A percentile compares a stretch with the other conserved stretches of the same genome.
Evolutionary conservation across 495 filamentous ascomycete genomes (phyloP).

Genomic region (Extremus antarcticus): DNA sequence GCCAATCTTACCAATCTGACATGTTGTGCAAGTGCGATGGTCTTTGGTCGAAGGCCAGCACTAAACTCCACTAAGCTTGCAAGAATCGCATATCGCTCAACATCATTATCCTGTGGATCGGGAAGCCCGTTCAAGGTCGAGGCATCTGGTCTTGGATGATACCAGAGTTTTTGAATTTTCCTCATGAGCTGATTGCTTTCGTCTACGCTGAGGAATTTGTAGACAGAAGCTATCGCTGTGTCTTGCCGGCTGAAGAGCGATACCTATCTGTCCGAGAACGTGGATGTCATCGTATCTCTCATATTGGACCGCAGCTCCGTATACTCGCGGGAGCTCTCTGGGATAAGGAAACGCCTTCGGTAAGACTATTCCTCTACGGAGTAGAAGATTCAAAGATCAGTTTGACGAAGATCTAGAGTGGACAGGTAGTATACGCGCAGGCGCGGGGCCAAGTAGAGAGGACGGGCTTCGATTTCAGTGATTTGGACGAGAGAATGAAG

Average conservation of each 20-base stretch:
- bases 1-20: too few species aligned
- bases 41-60: not conserved
- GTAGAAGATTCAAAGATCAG: not conserved
- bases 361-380: not conserved
- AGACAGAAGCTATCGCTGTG: not conserved
- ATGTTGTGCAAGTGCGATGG: not conserved
- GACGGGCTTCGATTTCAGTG: too few species aligned
- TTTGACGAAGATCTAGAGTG: not conserved
- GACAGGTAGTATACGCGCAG: too few species aligned
- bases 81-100: constrained; percentile 2
- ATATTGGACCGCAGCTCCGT: not conserved
- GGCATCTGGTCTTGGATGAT: not conserved
- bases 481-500: too few species aligned
- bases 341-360: not conserved
- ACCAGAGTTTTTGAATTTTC: not conserved
- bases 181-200: constrained; percentile 2
- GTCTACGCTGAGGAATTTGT: constrained; percentile 4
- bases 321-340: not conserved
- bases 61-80: constrained; percentile 1
- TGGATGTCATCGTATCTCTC: not conserved
- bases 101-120: not conserved
- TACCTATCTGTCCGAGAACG: not conserved
- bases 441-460: too few species aligned
- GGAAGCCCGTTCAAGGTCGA: not conserved
- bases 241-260: not conserved